These are phyloP conservation scores for Fennellomyces sp. DNA, from an alignment of 371 early-diverging fungal species.

Conservation along the genomic window DNA sequence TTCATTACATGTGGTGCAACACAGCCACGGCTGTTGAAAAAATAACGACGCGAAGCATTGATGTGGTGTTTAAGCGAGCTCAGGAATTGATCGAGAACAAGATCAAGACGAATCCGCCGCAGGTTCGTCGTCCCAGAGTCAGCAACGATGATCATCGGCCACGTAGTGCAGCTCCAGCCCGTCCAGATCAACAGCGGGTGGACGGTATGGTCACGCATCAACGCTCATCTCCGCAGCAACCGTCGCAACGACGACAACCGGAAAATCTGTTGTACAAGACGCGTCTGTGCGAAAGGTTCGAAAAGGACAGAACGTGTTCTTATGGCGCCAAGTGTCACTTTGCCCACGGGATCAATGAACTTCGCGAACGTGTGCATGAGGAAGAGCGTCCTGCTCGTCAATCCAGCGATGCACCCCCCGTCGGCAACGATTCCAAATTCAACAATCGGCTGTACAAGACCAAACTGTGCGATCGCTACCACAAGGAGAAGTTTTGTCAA, in stretches of 20 bases:
- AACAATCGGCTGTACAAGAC: constrained; percentile 84
- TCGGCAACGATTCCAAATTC: no score
- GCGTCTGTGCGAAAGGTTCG: constrained; percentile 80
- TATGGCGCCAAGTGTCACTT: constrained; percentile 83
- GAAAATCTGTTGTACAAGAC: constrained; percentile 81
- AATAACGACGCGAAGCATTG: constrained; percentile 77
- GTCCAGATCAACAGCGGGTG: no score
- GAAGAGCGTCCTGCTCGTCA: neutral
- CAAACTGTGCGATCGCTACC: constrained; percentile 78
- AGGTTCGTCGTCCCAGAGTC: constrained; percentile 18
- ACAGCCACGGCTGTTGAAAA: constrained; percentile 68
- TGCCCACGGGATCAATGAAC: constrained; percentile 82
- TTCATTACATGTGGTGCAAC: constrained; percentile 76
- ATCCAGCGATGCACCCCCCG: neutral
- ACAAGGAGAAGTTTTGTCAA: constrained; percentile 79
- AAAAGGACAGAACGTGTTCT: constrained; percentile 79
- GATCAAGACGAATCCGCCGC: constrained; percentile 37
- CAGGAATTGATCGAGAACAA: constrained; percentile 64
- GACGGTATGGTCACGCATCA: constrained; percentile 8
- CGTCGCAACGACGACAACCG: constrained; percentile 14
- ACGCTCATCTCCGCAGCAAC: neutral
- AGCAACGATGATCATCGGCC: constrained; percentile 22
- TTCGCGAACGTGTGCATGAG: constrained; percentile 57
- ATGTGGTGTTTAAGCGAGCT: constrained; percentile 76
- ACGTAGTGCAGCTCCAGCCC: no score